Percentiles rank a stretch among this genome's conserved stretches.
Conservation (phyloP, 352 stramenopile genomes). For the Aphanomyces astaci region DNA sequence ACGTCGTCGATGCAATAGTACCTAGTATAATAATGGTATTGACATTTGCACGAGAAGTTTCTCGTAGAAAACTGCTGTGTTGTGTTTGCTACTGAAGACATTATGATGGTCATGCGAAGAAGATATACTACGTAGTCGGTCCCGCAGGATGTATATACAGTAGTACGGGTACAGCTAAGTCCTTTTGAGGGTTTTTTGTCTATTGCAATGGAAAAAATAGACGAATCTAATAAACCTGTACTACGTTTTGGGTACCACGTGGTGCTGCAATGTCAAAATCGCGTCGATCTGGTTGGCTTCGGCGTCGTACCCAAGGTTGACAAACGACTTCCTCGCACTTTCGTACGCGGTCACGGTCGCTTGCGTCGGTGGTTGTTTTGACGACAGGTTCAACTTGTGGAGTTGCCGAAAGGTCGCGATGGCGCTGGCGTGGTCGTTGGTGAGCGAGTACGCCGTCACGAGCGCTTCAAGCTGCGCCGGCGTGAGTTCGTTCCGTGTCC, state of each 20-base stretch:
- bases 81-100: no score
- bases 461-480: background rate
- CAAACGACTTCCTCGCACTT: constrained; percentile 8
- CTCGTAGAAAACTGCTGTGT: no score
- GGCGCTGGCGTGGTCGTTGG: constrained; percentile 13
- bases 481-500: background rate
- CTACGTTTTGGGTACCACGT: background rate
- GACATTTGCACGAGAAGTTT: no score
- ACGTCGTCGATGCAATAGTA: no score
- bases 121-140: no score
- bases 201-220: no score
- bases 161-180: no score
- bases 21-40: no score
- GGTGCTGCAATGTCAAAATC: constrained; percentile 6
- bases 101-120: no score
- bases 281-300: constrained; percentile 17
- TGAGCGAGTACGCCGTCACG: background rate
- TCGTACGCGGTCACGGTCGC: background rate
- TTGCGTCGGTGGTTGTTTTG: background rate
- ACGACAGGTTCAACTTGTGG: background rate
- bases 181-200: no score
- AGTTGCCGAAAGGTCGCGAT: constrained; percentile 4
- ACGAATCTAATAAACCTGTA: no score
- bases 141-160: no score
- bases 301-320: background rate